phyloP scores from a whole-genome alignment of 2,329 filamentous ascomycete species.

The Aureobasidium sp. region DNA sequence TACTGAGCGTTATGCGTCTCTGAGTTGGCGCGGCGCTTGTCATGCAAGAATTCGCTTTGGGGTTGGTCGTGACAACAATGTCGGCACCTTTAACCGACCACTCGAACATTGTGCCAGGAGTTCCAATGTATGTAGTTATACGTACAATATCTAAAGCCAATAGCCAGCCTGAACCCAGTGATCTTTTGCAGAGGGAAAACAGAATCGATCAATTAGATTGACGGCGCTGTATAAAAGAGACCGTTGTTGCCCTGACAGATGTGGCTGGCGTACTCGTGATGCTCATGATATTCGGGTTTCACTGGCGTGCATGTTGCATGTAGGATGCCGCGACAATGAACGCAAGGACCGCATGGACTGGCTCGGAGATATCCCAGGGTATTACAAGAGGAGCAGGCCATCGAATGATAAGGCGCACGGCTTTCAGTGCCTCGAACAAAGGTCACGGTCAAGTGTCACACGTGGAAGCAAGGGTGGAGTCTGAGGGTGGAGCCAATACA shows the following conservation, averaged over 20 bases:
- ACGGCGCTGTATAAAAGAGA: neutral
- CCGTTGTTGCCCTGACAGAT: neutral
- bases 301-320: constrained; percentile 7
- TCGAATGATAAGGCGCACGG: neutral
- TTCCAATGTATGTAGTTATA: no score
- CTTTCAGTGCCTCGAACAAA: constrained; percentile 4
- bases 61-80: neutral
- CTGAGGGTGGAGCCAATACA: neutral
- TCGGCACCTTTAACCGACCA: neutral
- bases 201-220: neutral
- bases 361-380: neutral
- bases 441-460: constrained; percentile 6
- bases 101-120: neutral
- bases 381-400: neutral
- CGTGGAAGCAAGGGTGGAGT: constrained; percentile 7
- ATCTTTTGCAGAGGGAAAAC: neutral
- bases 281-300: constrained; percentile 3
- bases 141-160: neutral
- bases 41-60: constrained; percentile 3
- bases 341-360: neutral
- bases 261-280: neutral
- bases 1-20: neutral
- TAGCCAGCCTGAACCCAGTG: neutral
- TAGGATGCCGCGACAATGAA: neutral
- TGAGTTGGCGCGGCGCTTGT: constrained; percentile 1